A percentile compares a stretch with the other conserved stretches of the same genome.
These are phyloP conservation scores for Dactylonectria macrodidyma DNA, from an alignment of 2,329 filamentous ascomycete species.

Conservation along the genomic window DNA sequence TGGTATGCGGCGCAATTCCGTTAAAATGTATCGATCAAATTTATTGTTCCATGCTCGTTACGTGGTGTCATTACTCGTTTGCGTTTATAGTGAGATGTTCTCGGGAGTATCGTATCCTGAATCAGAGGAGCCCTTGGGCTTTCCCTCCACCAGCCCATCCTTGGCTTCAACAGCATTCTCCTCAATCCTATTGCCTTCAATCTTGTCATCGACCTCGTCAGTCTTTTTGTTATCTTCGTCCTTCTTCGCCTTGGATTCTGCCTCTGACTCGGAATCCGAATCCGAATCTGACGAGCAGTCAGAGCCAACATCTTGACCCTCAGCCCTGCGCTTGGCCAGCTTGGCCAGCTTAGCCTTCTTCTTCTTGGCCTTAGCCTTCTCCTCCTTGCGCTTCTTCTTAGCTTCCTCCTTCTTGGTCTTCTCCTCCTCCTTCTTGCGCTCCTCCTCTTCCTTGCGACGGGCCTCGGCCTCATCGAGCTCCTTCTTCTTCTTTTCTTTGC, in stretches of 20 bases:
- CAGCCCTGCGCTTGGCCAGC: conserved; percentile 44
- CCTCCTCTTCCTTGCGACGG: conserved; percentile 54
- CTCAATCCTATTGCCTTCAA: conserved; percentile 14
- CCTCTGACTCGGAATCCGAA: conserved; percentile 43
- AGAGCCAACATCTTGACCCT: conserved; percentile 41
- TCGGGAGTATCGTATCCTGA: conserved; percentile 53
- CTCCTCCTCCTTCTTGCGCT: conserved; percentile 48
- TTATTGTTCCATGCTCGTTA: conserved; percentile 10
- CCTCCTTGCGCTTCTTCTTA: conserved; percentile 49
- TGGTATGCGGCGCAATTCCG: background rate
- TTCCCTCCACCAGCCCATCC: conserved; percentile 18
- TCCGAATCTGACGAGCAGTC: conserved; percentile 41
- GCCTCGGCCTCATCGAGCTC: conserved; percentile 60
- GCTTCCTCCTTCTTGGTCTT: conserved; percentile 1
- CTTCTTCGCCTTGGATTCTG: conserved; percentile 34
- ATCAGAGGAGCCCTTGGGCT: conserved; percentile 52
- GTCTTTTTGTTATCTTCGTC: conserved; percentile 30
- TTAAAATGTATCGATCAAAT: background rate
- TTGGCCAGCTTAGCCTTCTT: conserved; percentile 42
- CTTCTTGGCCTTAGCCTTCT: conserved; percentile 47
- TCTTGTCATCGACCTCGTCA: conserved; percentile 18
- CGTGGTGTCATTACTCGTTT: conserved; percentile 21
- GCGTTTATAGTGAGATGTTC: conserved; percentile 30
- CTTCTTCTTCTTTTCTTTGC: conserved; percentile 65
- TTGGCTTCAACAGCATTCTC: conserved; percentile 25